A percentile compares a stretch with the other conserved stretches of the same genome.
Evolutionary conservation across 2,329 filamentous ascomycete species (phyloP).

Genomic region (Fusarium palustre): DNA sequence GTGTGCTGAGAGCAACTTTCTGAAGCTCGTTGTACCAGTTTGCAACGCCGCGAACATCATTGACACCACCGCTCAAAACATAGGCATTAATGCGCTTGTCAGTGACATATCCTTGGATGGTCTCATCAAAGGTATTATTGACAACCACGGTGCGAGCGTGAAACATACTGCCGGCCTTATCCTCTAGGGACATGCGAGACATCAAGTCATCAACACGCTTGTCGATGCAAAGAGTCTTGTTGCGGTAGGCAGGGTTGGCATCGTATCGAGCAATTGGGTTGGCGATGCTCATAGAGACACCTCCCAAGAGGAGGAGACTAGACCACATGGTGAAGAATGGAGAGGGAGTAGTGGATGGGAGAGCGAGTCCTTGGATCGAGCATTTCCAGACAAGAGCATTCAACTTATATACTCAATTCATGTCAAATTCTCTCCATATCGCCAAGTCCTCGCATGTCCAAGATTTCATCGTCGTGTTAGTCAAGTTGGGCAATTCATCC

Average conservation of each 20-base stretch:
- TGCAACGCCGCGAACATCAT: constrained; percentile 51
- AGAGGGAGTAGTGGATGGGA: neutral
- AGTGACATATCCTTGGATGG: constrained; percentile 30
- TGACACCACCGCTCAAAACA: constrained; percentile 59
- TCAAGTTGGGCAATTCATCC: constrained; percentile 1
- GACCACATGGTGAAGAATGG: constrained; percentile 28
- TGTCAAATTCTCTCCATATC: neutral
- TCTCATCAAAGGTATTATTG: constrained; percentile 36
- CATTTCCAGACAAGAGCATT: neutral
- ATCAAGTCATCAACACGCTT: constrained; percentile 61
- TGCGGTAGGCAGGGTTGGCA: constrained; percentile 29
- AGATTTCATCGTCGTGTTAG: constrained; percentile 12
- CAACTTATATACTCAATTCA: constrained; percentile 15
- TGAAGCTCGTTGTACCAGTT: constrained; percentile 59
- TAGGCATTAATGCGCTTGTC: constrained; percentile 56
- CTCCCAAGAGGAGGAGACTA: constrained; percentile 25
- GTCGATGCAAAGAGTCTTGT: constrained; percentile 51
- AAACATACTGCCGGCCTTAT: constrained; percentile 63
- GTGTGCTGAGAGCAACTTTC: constrained; percentile 56
- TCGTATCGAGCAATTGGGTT: constrained; percentile 30
- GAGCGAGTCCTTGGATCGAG: constrained; percentile 2
- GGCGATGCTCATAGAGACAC: constrained; percentile 26
- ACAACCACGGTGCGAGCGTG: constrained; percentile 46
- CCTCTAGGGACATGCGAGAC: constrained; percentile 59
- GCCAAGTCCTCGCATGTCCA: neutral